Base-by-base conservation (phyloP, 140 eudicot genomes). In the Anethum foeniculum region DNA sequence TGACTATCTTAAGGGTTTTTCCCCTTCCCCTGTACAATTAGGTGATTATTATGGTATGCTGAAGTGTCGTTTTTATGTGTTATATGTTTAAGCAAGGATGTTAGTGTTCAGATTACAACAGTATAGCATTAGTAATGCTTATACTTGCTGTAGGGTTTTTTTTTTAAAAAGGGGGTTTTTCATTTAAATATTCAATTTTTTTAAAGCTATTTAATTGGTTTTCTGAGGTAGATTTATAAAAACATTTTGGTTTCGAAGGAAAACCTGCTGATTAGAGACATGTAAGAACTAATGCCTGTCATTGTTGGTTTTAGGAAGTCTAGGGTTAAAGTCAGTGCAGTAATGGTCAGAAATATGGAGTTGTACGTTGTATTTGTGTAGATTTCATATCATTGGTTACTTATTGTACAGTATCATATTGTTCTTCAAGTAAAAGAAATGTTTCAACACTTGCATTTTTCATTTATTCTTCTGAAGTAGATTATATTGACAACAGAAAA, bases 11-110 rank as follows among this genome's bases (percentile, higher is more conserved):
- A 41, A n/a, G 14, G 32, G 18, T 23, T n/a, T 1, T n/a, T 44
- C 5, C 56, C 43, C 4, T 3, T 28, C 4, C 69, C 15, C 32
- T n/a, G 15, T 32, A 39, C 48, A n/a, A 21, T 74, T 43, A 74
- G 77, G 77, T 10, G 54, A 47, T 41, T 3, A 23, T 18, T 23
- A 25, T 11, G 52, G 16, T 46, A 13, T 25, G 56, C 30, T 3
- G 12, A 7, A 13, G 19, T 28, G 3, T 69, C 28, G 10, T 49
- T 54, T 48, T 69, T 43, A 30, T 58, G 56, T 82, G 25, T 52
- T 36, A 38, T 27, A 52, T 71, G 64, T 44, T 39, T 81, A 80
- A 46, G 18, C 62, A 21, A 54, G 48, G 46, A 77, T 71, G 76
- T 52, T 18, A 5, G 27, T 25, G 48, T 76, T 68, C 60, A 27